A percentile compares a stretch with the other conserved stretches of the same genome.
Conservation (phyloP, 768 basidiomycete genomes). For the Tremella yokohamensis region DNA sequence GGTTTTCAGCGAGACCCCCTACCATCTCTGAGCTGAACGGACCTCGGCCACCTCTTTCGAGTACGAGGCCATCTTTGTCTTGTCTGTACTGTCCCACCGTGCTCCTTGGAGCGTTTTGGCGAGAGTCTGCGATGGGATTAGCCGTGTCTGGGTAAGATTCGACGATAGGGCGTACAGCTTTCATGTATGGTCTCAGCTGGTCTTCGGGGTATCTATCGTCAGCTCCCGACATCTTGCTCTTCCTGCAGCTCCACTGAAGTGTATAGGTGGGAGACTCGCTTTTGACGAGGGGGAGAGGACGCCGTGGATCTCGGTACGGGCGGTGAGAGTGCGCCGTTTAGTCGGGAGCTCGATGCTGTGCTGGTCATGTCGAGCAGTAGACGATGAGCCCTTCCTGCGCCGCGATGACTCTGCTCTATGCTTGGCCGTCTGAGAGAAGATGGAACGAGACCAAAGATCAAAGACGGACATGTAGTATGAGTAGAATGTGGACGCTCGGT, state of each 20-base stretch:
- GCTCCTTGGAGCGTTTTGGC: constrained; percentile 15
- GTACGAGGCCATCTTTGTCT: constrained; percentile 21
- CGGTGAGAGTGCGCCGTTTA: constrained; percentile 1
- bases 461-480: background rate
- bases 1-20: background rate
- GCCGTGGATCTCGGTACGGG: background rate
- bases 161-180: constrained; percentile 20
- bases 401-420: too few species aligned
- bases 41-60: constrained; percentile 42
- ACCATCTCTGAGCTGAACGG: background rate
- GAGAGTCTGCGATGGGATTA: background rate
- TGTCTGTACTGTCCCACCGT: constrained; percentile 33
- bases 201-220: constrained; percentile 30
- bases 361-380: background rate
- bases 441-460: background rate
- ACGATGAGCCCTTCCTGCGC: too few species aligned
- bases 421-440: background rate
- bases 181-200: constrained; percentile 32
- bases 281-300: constrained; percentile 3
- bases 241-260: too few species aligned
- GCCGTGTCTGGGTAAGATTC: background rate
- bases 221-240: background rate
- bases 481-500: too few species aligned
- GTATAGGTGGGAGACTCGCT: background rate
- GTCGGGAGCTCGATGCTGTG: background rate